Evolutionary conservation across 2,329 filamentous ascomycete species (phyloP).

Genomic region (Penicillium olsonii): DNA sequence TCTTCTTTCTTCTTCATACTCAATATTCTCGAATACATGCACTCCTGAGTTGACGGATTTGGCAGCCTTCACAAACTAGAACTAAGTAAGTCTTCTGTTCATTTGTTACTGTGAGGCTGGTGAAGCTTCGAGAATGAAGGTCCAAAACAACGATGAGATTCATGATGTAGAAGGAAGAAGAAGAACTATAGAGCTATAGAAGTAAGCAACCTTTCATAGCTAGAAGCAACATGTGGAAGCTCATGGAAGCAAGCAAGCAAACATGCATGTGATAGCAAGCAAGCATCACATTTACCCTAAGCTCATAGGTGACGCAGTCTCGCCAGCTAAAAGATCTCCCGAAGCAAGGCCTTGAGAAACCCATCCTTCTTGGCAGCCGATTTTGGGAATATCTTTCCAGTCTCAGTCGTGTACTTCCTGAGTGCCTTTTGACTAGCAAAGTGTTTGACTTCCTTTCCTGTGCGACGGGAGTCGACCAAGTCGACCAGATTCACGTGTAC

Average conservation of each 20-base stretch:
- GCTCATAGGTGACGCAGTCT: background rate
- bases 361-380: conserved; percentile 16
- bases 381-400: conserved; percentile 17
- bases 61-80: background rate
- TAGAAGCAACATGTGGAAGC: background rate
- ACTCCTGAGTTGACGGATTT: no score
- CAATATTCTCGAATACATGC: no score
- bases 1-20: no score
- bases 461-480: conserved; percentile 15
- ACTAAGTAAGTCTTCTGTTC: background rate
- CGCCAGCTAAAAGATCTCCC: conserved; percentile 9
- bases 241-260: background rate
- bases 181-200: background rate
- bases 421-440: conserved; percentile 12
- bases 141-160: background rate
- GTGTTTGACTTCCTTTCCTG: conserved; percentile 10
- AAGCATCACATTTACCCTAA: background rate
- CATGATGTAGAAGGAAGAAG: background rate
- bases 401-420: conserved; percentile 12
- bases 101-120: background rate
- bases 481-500: conserved; percentile 17
- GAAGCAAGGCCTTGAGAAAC: conserved; percentile 16
- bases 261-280: background rate
- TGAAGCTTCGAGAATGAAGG: background rate
- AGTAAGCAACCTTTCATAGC: background rate